Percentiles rank a stretch among this genome's conserved stretches.
Conservation (phyloP, 768 basidiomycete species). For the Termitomyces titanicus region DNA sequence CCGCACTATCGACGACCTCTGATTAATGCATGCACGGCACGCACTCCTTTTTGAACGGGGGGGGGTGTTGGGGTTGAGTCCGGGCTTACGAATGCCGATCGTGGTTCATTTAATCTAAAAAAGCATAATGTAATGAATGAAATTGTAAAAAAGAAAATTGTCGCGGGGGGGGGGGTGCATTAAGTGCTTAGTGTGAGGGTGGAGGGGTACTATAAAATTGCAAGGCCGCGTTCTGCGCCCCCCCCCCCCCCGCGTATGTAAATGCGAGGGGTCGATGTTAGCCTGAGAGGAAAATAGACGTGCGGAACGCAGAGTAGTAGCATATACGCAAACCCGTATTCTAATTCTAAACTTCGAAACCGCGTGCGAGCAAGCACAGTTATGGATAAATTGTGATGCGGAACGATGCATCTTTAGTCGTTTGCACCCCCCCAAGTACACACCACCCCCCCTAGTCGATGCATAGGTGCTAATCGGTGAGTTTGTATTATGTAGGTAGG, state of each 20-base stretch:
- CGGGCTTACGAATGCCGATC: not conserved
- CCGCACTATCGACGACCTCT: not conserved
- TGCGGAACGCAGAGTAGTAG: constrained; percentile 16
- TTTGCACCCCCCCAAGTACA: too few relatives aligned
- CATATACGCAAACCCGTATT: constrained; percentile 4
- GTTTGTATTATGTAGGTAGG: too few relatives aligned
- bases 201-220: too few relatives aligned
- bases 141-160: too few relatives aligned
- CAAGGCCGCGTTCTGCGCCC: too few relatives aligned
- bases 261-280: constrained; percentile 10
- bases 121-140: not conserved
- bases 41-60: not conserved
- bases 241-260: too few relatives aligned
- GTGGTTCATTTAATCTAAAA: not conserved
- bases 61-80: too few relatives aligned
- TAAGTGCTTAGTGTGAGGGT: too few relatives aligned
- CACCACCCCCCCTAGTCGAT: too few relatives aligned
- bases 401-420: not conserved
- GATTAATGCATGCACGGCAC: constrained; percentile 15
- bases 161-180: too few relatives aligned
- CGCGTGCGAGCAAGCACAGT: constrained; percentile 18
- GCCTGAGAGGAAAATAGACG: constrained; percentile 25
- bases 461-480: too few relatives aligned
- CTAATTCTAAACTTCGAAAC: constrained; percentile 16
- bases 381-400: constrained; percentile 23